Percentiles rank a stretch among this genome's conserved stretches.
phyloP scores from a whole-genome alignment of 768 basidiomycete genomes.

The Omphalotus guepiniiformis region DNA sequence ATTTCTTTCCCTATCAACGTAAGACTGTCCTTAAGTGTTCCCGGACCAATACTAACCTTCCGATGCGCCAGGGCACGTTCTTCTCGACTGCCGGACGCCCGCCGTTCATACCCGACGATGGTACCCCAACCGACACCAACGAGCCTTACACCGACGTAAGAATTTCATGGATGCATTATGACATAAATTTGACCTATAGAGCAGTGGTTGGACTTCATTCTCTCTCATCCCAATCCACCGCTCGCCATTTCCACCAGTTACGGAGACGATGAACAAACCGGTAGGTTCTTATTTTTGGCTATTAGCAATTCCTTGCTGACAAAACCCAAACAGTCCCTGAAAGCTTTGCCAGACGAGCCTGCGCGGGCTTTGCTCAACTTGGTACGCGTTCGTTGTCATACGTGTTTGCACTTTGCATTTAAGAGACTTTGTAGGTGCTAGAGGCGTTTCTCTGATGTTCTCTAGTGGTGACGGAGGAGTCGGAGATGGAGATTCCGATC shows the following conservation, averaged over 20 bases:
- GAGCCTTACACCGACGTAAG: conserved; percentile 45
- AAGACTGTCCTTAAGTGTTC: neutral
- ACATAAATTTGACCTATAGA: conserved; percentile 13
- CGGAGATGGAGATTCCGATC: conserved; percentile 55
- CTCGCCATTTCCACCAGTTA: conserved; percentile 70
- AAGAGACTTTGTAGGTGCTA: conserved; percentile 38
- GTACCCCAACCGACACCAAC: conserved; percentile 37
- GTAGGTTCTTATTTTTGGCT: conserved; percentile 25
- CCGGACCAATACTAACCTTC: too few species aligned
- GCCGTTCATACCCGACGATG: conserved; percentile 48
- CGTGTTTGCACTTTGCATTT: neutral
- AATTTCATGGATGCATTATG: neutral
- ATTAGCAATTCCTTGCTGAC: neutral
- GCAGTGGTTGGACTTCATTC: conserved; percentile 63
- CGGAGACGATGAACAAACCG: conserved; percentile 68
- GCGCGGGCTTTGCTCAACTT: conserved; percentile 59
- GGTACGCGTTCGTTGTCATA: conserved; percentile 34
- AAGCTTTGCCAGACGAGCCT: conserved; percentile 54
- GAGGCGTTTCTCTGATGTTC: conserved; percentile 63
- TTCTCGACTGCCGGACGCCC: conserved; percentile 62
- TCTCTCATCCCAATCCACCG: conserved; percentile 41
- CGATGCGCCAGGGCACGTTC: conserved; percentile 36
- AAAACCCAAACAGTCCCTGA: conserved; percentile 41
- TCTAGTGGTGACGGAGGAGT: conserved; percentile 68
- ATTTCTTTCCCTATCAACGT: conserved; percentile 55